Conservation (phyloP, 805 yeast species). For the Kodamaea sagamina region DNA sequence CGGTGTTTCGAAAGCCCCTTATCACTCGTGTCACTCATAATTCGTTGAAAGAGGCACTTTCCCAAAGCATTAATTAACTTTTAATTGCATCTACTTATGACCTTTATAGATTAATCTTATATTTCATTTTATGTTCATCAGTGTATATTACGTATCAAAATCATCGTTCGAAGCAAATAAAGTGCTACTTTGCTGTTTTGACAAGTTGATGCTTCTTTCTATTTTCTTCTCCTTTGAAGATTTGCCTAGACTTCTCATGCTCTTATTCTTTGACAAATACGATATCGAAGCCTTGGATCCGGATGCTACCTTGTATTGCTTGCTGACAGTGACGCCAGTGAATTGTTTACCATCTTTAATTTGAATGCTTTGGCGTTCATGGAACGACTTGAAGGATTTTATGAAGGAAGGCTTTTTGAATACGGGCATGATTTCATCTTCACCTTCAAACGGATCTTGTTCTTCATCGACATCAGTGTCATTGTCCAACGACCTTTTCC, state of each 20-base stretch:
- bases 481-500: constrained; percentile 18
- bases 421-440: constrained; percentile 40
- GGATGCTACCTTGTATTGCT: constrained; percentile 54
- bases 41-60: constrained; percentile 50
- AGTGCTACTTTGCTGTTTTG: constrained; percentile 21
- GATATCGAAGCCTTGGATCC: constrained; percentile 62
- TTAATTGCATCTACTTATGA: background rate
- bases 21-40: constrained; percentile 46
- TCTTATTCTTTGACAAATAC: constrained; percentile 42
- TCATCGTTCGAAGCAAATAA: constrained; percentile 21
- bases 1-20: constrained; percentile 36
- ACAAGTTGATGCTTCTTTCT: constrained; percentile 25
- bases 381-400: constrained; percentile 45
- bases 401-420: constrained; percentile 49
- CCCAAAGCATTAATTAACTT: constrained; percentile 14
- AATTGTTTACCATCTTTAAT: constrained; percentile 43
- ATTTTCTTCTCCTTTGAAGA: constrained; percentile 30
- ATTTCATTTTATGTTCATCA: background rate
- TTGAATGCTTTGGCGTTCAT: constrained; percentile 39
- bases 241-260: constrained; percentile 27
- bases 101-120: background rate
- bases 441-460: constrained; percentile 25
- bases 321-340: constrained; percentile 53
- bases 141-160: constrained; percentile 20
- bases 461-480: constrained; percentile 24